These are phyloP conservation scores for Jaapia argillacea DNA, from an alignment of 768 basidiomycete genomes.

Conservation along the genomic window DNA sequence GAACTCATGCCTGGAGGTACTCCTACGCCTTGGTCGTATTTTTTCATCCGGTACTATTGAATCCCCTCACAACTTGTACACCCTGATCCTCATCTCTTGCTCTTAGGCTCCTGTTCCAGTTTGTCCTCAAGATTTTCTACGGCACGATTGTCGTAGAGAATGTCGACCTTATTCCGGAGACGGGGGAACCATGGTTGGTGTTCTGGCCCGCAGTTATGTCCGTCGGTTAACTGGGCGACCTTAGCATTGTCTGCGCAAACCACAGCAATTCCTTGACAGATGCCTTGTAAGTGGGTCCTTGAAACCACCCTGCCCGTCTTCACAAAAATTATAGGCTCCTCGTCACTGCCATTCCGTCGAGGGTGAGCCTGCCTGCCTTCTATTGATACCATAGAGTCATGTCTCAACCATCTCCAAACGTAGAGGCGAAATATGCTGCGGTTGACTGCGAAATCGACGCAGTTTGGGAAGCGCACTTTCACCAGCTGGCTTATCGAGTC, in stretches of 20 bases:
- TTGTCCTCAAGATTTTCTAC: constrained; percentile 88
- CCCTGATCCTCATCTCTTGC: background rate
- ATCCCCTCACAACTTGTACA: background rate
- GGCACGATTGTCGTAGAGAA: constrained; percentile 83
- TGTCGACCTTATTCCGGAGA: constrained; percentile 54
- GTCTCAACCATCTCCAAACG: constrained; percentile 2
- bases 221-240: constrained; percentile 1
- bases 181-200: constrained; percentile 64
- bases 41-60: constrained; percentile 45
- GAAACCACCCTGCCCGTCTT: background rate
- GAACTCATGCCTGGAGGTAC: constrained; percentile 30
- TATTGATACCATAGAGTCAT: constrained; percentile 1
- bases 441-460: constrained; percentile 81
- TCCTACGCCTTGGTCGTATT: constrained; percentile 52
- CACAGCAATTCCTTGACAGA: constrained; percentile 84
- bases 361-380: constrained; percentile 27
- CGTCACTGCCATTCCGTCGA: constrained; percentile 61
- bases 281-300: constrained; percentile 50
- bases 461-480: constrained; percentile 76
- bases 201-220: background rate
- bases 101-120: constrained; percentile 56
- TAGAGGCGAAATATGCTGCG: constrained; percentile 74
- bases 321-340: constrained; percentile 39
- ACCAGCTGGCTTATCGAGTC: constrained; percentile 88
- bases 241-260: constrained; percentile 76